phyloP scores from a whole-genome alignment of 768 basidiomycete species.

The Coprinopsis marcescibilis region DNA sequence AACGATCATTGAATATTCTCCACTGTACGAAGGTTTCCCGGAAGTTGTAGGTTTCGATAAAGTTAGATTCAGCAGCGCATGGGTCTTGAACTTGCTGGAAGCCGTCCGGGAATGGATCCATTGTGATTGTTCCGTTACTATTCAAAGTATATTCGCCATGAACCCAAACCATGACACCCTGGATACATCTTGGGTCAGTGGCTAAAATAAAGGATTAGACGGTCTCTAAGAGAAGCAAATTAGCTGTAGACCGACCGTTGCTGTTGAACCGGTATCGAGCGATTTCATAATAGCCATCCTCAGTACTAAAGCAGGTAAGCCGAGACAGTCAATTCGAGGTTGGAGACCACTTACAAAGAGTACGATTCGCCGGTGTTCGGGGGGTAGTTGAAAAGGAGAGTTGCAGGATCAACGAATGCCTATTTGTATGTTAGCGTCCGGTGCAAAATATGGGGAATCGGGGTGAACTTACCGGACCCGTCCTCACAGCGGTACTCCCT shows the following conservation, averaged over 20 bases:
- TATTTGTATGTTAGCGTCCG: slow-evolving; percentile 23
- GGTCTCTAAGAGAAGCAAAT: background rate
- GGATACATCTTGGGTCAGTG: slow-evolving; percentile 81
- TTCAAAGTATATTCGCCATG: slow-evolving; percentile 73
- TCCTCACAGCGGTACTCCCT: slow-evolving; percentile 67
- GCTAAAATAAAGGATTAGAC: slow-evolving; percentile 37
- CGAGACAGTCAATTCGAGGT: slow-evolving; percentile 3
- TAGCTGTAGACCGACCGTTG: slow-evolving; percentile 75
- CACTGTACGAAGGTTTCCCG: slow-evolving; percentile 62
- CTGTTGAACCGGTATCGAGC: slow-evolving; percentile 84
- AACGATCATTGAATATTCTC: slow-evolving; percentile 68
- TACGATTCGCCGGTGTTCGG: slow-evolving; percentile 79
- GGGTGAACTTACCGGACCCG: slow-evolving; percentile 67
- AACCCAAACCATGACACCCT: slow-evolving; percentile 82
- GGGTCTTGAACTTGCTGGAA: slow-evolving; percentile 94
- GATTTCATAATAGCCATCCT: slow-evolving; percentile 78
- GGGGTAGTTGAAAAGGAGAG: slow-evolving; percentile 81
- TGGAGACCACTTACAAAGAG: slow-evolving; percentile 66
- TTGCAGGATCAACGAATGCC: slow-evolving; percentile 83
- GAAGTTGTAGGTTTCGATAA: slow-evolving; percentile 78
- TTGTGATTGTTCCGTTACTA: slow-evolving; percentile 73
- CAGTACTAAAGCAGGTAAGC: slow-evolving; percentile 40
- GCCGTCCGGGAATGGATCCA: slow-evolving; percentile 78
- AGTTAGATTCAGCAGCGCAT: slow-evolving; percentile 83
- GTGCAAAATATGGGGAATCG: slow-evolving; percentile 8